phyloP scores from a whole-genome alignment of 2,329 filamentous ascomycete species.

The Epichloe amarillans region DNA sequence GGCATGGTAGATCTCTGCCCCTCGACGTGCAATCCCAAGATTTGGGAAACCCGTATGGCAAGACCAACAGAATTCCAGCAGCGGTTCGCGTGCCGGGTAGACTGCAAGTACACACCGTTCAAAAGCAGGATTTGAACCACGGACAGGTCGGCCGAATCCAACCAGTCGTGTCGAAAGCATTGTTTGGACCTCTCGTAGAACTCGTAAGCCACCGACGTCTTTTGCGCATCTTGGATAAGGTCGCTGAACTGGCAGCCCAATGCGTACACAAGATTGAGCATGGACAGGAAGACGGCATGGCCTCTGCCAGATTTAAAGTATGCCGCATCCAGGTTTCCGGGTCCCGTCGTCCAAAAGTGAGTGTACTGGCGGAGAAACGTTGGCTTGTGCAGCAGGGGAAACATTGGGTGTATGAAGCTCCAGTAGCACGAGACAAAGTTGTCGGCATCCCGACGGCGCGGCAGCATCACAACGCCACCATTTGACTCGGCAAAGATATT shows the following conservation, averaged over 20 bases:
- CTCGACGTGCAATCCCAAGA: conserved; percentile 1
- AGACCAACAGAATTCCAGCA: conserved; percentile 4
- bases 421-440: conserved; percentile 2
- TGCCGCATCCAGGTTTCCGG: not conserved
- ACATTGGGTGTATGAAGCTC: conserved; percentile 2
- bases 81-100: conserved; percentile 1
- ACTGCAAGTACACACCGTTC: conserved; percentile 2
- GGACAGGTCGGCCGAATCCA: conserved; percentile 1
- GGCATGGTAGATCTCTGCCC: not conserved
- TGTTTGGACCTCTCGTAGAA: conserved; percentile 1
- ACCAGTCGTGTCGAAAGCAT: conserved; percentile 1
- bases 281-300: conserved; percentile 1
- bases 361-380: not conserved
- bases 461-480: not conserved
- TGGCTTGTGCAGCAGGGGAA: conserved; percentile 1
- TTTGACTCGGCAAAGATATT: not conserved
- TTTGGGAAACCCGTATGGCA: conserved; percentile 3
- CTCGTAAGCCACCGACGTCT: conserved; percentile 1
- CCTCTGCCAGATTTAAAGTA: not conserved
- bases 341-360: not conserved
- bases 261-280: conserved; percentile 2
- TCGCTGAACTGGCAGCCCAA: conserved; percentile 3
- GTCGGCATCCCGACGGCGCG: not conserved
- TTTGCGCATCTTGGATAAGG: not conserved
- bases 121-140: conserved; percentile 1